Base-by-base conservation (phyloP, 352 stramenopile genomes). In the Blastocystis sp. region DNA sequence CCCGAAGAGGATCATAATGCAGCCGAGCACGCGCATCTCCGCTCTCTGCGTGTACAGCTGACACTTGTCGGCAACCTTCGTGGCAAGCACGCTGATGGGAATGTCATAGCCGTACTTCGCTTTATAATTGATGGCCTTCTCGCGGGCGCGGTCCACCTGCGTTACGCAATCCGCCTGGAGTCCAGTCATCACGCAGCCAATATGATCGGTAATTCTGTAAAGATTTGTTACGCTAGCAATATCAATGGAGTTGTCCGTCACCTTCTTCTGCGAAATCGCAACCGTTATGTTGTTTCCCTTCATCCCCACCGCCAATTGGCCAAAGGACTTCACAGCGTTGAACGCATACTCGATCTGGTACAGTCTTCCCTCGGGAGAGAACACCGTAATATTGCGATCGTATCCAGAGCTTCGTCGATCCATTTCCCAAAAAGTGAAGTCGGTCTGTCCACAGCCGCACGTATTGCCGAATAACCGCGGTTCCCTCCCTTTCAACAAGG, bases 311-410 rank as follows among this genome's bases (percentile, higher is more conserved):
- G 69, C 40, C 45, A 88, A 80, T 62, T 89, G 76, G 2, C 82
- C 86, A 69, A 88, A 81, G 10, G 74, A 86, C 56, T 88, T 87
- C 21, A 88, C 82, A 14, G 86, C 86, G 48, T 89, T 89, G 56
- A 89, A 89, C 0, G 86, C 86, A 86, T 89, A 89, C 40, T 89
- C 86, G 82, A 89, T 89, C 76, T 89, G 86, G 62, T 88, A 89
- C 19, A 89, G 66, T 79, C 86, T 69, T 43, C 86, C 86, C 43
- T 89, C 86, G 41, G 86, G 86, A 81, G 74, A 88, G 67, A 89
- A 89, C 14, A 89, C 76, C n/a, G 86, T 89, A 80, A 89, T 89
- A 78, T 89, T 86, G 23, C 86, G 62, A 78, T 89, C 86, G 62
- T 89, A 89, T 86, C 67, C 81, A 61, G 78, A 84, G 74, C 74